Percentiles rank a stretch among this genome's conserved stretches.
Conservation (phyloP, 176 grass and related monocot species). For the Oryza officinalis region DNA sequence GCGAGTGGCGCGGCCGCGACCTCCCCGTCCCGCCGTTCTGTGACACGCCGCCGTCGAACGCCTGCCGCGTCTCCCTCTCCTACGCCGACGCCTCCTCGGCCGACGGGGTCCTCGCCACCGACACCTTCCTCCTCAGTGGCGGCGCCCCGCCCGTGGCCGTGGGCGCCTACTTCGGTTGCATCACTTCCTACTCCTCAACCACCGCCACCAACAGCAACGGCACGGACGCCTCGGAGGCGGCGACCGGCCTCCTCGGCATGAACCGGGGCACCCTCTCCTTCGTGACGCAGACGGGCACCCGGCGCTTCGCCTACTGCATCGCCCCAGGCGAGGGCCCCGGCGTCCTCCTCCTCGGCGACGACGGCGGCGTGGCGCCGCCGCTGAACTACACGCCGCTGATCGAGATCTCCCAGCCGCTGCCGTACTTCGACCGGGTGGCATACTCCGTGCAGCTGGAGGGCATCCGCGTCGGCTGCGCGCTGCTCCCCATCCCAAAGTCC, state of each 20-base stretch:
- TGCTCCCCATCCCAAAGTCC: slow-evolving; percentile 74
- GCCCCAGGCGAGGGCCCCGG: slow-evolving; percentile 49
- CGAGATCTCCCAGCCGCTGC: slow-evolving; percentile 62
- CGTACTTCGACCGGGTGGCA: slow-evolving; percentile 82
- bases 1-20: slow-evolving; percentile 55
- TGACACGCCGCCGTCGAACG: slow-evolving; percentile 33
- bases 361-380: neutral
- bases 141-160: slow-evolving; percentile 21
- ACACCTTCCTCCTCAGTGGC: slow-evolving; percentile 51
- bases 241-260: slow-evolving; percentile 72
- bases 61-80: slow-evolving; percentile 71
- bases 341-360: slow-evolving; percentile 71
- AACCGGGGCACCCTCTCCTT: slow-evolving; percentile 83
- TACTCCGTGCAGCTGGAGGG: slow-evolving; percentile 84
- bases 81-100: slow-evolving; percentile 76
- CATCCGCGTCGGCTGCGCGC: slow-evolving; percentile 58
- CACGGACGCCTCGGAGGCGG: neutral
- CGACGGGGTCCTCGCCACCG: slow-evolving; percentile 59
- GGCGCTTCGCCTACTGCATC: slow-evolving; percentile 81
- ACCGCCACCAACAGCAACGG: neutral
- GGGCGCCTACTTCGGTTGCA: slow-evolving; percentile 71
- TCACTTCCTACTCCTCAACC: slow-evolving; percentile 56
- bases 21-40: slow-evolving; percentile 63
- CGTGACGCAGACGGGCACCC: slow-evolving; percentile 66
- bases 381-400: slow-evolving; percentile 81